These are phyloP conservation scores for Coccomyxa sp. DNA, from an alignment of 139 green algal genomes.

Conservation along the genomic window DNA sequence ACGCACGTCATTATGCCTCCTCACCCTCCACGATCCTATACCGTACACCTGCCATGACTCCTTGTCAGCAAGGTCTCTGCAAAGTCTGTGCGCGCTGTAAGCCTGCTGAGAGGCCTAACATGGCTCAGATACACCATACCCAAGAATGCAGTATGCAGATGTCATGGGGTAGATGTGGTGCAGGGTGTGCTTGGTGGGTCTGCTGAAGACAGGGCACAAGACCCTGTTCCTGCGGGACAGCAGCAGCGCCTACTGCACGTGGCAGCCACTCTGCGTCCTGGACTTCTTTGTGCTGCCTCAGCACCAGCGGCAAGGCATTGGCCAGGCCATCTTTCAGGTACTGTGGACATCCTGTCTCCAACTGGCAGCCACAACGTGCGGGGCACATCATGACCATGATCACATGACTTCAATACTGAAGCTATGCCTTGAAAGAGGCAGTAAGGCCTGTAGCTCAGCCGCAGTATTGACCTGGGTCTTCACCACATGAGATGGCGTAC, in stretches of 20 bases:
- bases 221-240: constrained; percentile 51
- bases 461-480: too few relatives aligned
- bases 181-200: constrained; percentile 44
- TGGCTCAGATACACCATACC: too few relatives aligned
- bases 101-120: too few relatives aligned
- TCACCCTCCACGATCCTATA: background rate
- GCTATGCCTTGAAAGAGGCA: too few relatives aligned
- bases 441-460: too few relatives aligned
- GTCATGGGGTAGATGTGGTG: background rate
- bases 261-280: constrained; percentile 64
- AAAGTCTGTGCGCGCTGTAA: too few relatives aligned
- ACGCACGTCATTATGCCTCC: background rate
- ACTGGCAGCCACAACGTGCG: background rate
- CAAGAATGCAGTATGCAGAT: background rate
- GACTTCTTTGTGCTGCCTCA: constrained; percentile 84
- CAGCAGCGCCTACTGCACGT: constrained; percentile 35
- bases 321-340: constrained; percentile 62
- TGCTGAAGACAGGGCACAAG: constrained; percentile 67
- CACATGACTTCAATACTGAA: too few relatives aligned
- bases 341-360: background rate
- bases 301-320: constrained; percentile 65
- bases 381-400: background rate
- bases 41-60: background rate
- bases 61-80: too few relatives aligned
- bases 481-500: too few relatives aligned